Evolutionary conservation across 2,329 filamentous ascomycete genomes (phyloP).

Genomic region (Cercospora berteroae): DNA sequence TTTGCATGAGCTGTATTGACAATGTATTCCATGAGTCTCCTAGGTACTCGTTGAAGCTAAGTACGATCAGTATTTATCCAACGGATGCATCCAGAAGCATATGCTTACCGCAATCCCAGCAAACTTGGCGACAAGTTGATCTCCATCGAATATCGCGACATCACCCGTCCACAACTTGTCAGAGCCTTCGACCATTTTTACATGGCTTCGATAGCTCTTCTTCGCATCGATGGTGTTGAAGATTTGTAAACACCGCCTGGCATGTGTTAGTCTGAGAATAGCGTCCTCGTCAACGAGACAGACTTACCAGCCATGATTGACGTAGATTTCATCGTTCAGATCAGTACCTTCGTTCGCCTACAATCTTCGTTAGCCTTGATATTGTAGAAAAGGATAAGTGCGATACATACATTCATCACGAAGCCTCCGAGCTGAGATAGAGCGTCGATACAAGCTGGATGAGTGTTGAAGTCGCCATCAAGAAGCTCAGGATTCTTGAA

Average conservation of each 20-base stretch:
- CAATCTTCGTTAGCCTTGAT: neutral
- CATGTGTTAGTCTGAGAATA: neutral
- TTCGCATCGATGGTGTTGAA: neutral
- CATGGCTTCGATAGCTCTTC: neutral
- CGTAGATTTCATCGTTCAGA: constrained; percentile 34
- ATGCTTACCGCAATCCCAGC: neutral
- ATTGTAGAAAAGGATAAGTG: neutral
- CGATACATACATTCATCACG: constrained; percentile 18
- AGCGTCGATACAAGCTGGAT: constrained; percentile 38
- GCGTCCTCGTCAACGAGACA: neutral
- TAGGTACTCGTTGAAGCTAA: neutral
- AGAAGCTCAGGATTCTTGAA: neutral
- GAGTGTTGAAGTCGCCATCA: constrained; percentile 3
- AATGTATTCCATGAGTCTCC: neutral
- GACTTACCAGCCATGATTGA: constrained; percentile 38
- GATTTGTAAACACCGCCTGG: constrained; percentile 12
- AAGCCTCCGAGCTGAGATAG: constrained; percentile 36
- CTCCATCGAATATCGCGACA: neutral
- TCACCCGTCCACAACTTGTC: neutral
- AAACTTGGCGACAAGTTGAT: neutral
- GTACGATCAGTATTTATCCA: neutral
- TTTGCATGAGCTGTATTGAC: neutral
- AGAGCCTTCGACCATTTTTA: neutral
- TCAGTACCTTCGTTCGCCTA: constrained; percentile 27
- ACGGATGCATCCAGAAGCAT: neutral